Base-by-base conservation (phyloP, 345 rosid species). In the Geranium brycei region DNA sequence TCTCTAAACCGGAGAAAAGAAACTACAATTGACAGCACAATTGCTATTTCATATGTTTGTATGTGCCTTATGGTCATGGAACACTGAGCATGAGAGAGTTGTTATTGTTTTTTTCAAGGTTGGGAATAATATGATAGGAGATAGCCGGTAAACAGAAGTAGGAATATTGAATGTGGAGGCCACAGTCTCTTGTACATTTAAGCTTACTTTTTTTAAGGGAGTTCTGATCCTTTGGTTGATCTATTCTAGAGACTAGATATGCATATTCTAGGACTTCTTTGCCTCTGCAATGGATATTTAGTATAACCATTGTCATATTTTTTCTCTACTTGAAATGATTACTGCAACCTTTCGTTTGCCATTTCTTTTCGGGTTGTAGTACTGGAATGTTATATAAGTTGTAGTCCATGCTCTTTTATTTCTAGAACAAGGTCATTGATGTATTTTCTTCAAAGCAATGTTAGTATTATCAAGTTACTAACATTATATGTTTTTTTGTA, bases 401-500 rank as follows among this genome's bases (percentile, higher is more conserved):
- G 11, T 5, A 41, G 51, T 41, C 7, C 51, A 41, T 41, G 51
- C 3, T 47, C 53, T 47, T 47, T 8, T 47, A 11, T 47, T 47
- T 47, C 3, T 47, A 6, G 13, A 47, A 47, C 53, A 13, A 47
- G 15, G 11, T 47, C 12, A 11, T 47, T 47, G 53, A 11, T 47
- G 53, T 13, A 47, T 47, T 47, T 47, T 47, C 53, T 13, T 47
- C 35, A 59, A 59, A 59, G 61, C 31, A 19, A 19, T 47, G 53
- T 47, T 13, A 11, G 53, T 47, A 47, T 47, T 57, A 17, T 17
- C 59, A 17, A 16, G 19, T 57, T 16, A 57, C 32, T 58, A 60
- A 16, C 15, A 32, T 69, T 32, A 32, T 69, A 62, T 74, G 72
- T 14, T 62, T 69, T 69, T 56, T 18, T 86, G 88, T 92, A 88